Evolutionary conservation across 768 basidiomycete genomes (phyloP).

Genomic region (Lactarius quietus): DNA sequence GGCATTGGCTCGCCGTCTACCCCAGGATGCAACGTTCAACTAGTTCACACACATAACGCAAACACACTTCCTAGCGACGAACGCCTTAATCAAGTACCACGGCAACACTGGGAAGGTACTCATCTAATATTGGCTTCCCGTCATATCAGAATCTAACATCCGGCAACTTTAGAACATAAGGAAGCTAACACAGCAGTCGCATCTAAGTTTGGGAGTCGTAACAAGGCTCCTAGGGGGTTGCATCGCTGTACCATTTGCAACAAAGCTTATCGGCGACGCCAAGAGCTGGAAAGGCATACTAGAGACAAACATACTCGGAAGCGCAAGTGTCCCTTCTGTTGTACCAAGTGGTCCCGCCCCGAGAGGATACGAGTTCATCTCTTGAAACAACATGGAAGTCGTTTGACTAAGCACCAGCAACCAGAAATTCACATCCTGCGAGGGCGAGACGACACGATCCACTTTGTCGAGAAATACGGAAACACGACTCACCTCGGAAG

Average conservation of each 20-base stretch:
- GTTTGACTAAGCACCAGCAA: background rate
- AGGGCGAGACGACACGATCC: background rate
- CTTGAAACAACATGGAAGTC: background rate
- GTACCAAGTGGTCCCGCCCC: background rate
- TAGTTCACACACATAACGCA: background rate
- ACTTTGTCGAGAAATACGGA: background rate
- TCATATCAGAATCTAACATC: background rate
- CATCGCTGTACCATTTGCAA: background rate
- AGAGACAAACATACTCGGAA: background rate
- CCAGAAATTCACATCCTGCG: background rate
- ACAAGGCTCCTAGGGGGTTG: background rate
- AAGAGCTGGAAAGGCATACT: constrained; percentile 1
- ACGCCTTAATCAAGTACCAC: background rate
- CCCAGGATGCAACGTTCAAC: background rate
- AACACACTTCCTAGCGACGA: background rate
- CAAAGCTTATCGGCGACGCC: background rate
- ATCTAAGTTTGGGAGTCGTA: background rate
- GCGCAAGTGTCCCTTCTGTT: constrained; percentile 5
- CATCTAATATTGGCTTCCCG: background rate
- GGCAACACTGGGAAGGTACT: background rate
- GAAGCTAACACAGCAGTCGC: background rate
- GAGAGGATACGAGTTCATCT: constrained; percentile 6
- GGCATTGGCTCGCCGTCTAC: background rate
- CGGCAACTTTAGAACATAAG: background rate
- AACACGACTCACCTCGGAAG: too few relatives aligned